These are phyloP conservation scores for Ophiognomonia clavigignenti-juglandacearum DNA, from an alignment of 2,329 filamentous ascomycete genomes.

Conservation along the genomic window DNA sequence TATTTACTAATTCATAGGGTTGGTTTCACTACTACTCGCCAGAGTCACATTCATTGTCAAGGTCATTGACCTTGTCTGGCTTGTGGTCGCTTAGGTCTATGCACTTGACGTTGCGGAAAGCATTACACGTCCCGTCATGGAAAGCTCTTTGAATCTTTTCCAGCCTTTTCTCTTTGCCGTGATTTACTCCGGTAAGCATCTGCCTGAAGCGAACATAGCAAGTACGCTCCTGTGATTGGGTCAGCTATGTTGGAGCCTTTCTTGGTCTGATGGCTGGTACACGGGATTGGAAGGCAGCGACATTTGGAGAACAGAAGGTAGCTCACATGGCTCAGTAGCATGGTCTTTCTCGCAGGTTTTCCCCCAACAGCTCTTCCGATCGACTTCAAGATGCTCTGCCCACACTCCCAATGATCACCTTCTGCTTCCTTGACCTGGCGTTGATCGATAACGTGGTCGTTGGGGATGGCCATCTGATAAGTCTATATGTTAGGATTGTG, in stretches of 20 bases:
- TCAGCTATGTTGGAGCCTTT: background rate
- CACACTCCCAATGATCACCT: background rate
- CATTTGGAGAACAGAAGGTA: too few relatives aligned
- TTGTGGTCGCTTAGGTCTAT: background rate
- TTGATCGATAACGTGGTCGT: background rate
- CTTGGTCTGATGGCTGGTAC: too few relatives aligned
- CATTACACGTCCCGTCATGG: background rate
- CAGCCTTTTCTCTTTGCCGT: background rate
- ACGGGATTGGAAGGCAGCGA: too few relatives aligned
- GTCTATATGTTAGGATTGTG: too few relatives aligned
- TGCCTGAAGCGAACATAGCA: background rate
- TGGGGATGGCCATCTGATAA: background rate
- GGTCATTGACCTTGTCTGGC: too few relatives aligned
- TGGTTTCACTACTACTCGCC: too few relatives aligned
- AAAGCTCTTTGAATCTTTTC: background rate
- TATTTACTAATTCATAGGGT: too few relatives aligned
- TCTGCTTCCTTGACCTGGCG: background rate
- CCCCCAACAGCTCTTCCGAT: background rate
- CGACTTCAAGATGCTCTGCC: background rate
- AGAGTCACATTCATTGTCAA: too few relatives aligned
- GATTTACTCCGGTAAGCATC: background rate
- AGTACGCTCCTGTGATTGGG: background rate
- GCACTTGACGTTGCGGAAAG: background rate
- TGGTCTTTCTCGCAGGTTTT: background rate
- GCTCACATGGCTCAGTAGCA: too few relatives aligned